Base-by-base conservation (phyloP, 2,329 filamentous ascomycete species). In the Trichoderma sp. region DNA sequence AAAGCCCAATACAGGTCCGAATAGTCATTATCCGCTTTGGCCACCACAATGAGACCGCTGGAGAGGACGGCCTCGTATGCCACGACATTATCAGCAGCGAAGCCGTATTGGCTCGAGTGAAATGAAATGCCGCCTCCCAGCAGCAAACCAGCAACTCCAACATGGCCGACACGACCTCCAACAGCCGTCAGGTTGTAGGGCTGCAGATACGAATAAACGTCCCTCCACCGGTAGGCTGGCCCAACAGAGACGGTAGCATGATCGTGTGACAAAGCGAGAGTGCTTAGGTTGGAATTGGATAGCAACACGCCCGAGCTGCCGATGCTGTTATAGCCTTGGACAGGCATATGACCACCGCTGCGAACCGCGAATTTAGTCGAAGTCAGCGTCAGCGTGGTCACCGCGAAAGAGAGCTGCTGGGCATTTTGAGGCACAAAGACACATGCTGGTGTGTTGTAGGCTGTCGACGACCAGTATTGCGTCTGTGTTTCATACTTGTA, bases 21-120 rank as follows among this genome's bases (percentile, higher is more conserved):
- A 70, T 84, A 79, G 19, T 73, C 62, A 0, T 70, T 66, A 0
- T 63, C 59, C 49, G 79, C 82, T 37, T 37, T 37, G 0, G 81
- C 84, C 4, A 79, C 77, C 43, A 86, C 76, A 24, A 87, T 78
- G 2, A 73, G 70, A 0, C 85, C 85, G 35, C 79, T 77, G 0
- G 83, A 81, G 1, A 86, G 80, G 2, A 88, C 85, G 11, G 88
- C 78, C 49, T 86, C 79, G 61, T 79, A 85, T 24, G 77, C 79
- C 27, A 75, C 72, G 14, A 85, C 79, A 13, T 79, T 83, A 74
- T 86, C 84, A 70, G 82, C 84, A 8, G 79, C 82, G 72, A 82
- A 84, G 6, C 86, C 86, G 37, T 81, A 74, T 0, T 76, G 76
- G 0, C 80, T 79, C 1, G 72, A 71, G 60, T 70, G 71, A 61